Percentiles rank a stretch among this genome's conserved stretches.
Conservation (phyloP, 2,329 filamentous ascomycete species). For the Monosporascus sp. region DNA sequence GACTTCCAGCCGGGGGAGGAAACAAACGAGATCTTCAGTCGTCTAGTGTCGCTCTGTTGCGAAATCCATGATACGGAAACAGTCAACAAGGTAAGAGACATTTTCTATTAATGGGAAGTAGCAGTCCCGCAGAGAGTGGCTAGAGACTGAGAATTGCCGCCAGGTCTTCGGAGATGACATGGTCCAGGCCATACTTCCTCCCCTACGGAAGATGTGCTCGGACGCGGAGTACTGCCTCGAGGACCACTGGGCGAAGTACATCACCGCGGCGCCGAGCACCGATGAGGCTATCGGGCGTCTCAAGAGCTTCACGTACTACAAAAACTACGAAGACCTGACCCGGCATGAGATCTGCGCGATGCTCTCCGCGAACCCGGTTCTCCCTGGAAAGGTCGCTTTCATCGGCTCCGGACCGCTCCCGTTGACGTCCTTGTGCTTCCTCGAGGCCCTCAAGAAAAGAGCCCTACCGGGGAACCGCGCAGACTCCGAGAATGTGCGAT, state of each 20-base stretch:
- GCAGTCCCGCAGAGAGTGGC: neutral
- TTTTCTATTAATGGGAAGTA: neutral
- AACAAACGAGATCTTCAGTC: neutral
- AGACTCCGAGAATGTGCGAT: neutral
- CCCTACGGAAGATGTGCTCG: conserved; percentile 36
- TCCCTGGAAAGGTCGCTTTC: conserved; percentile 35
- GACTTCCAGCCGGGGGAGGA: no score
- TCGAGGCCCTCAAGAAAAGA: conserved; percentile 24
- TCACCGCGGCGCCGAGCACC: conserved; percentile 16
- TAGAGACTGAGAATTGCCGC: neutral
- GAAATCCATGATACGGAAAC: neutral
- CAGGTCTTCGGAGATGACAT: conserved; percentile 29
- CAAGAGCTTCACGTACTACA: conserved; percentile 40
- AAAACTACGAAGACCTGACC: conserved; percentile 43
- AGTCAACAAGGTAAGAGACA: neutral
- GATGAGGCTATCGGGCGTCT: conserved; percentile 20
- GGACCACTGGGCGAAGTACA: conserved; percentile 34
- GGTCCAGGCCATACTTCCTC: conserved; percentile 27
- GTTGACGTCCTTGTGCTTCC: conserved; percentile 40
- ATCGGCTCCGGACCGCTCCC: conserved; percentile 46
- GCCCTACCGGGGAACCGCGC: conserved; percentile 5
- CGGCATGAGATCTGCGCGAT: conserved; percentile 39
- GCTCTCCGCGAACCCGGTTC: conserved; percentile 24
- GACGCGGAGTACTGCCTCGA: conserved; percentile 40
- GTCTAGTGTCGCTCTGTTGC: neutral